phyloP scores from a whole-genome alignment of 2,329 filamentous ascomycete species.

The Sclerotinia minor region DNA sequence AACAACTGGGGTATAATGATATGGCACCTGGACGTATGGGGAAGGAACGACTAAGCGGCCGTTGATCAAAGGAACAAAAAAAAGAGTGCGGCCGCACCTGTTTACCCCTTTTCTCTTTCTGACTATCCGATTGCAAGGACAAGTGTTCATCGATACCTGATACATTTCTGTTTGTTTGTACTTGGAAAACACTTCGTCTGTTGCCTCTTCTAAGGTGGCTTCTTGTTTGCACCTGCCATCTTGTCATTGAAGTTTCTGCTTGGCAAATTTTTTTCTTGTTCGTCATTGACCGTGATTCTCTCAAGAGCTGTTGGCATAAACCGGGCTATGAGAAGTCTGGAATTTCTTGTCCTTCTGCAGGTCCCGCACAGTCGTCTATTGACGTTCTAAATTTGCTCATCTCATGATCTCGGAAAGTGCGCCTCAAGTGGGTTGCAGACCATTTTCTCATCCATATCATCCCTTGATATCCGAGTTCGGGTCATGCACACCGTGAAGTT shows the following conservation, averaged over 20 bases:
- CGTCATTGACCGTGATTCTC: neutral
- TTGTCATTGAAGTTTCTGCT: neutral
- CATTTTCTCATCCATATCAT: neutral
- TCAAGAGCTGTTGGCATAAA: neutral
- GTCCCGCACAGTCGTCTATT: neutral
- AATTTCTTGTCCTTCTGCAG: neutral
- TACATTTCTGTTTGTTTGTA: neutral
- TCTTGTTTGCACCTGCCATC: neutral
- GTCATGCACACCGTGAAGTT: neutral
- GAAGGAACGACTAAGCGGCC: neutral
- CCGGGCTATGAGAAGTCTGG: neutral
- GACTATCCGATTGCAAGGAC: neutral
- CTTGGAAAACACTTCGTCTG: neutral
- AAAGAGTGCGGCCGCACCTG: neutral
- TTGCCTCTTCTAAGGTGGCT: neutral
- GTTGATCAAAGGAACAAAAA: neutral
- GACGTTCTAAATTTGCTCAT: neutral
- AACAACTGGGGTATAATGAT: neutral
- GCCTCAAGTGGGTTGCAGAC: neutral
- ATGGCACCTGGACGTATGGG: neutral
- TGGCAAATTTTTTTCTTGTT: neutral
- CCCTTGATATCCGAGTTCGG: neutral
- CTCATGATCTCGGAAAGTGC: constrained; percentile 2
- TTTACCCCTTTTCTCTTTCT: neutral
- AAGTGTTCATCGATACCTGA: constrained; percentile 7